Percentiles rank a stretch among this genome's conserved stretches.
phyloP scores from a whole-genome alignment of 345 rosid genomes.

The Turritis glabra region DNA sequence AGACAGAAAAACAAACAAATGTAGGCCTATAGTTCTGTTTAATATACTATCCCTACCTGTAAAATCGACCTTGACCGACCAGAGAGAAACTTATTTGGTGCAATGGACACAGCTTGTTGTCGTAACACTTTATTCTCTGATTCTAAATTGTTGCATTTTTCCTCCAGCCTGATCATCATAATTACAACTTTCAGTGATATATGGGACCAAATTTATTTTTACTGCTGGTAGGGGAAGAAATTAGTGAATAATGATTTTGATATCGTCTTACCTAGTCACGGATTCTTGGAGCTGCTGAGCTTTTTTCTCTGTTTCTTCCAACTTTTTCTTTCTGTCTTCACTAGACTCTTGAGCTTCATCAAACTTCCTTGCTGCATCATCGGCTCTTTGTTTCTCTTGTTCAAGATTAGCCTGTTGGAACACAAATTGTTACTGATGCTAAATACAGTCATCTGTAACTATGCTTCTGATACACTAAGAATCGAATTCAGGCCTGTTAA shows the following conservation, averaged over 20 bases:
- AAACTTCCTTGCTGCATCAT: conserved; percentile 52
- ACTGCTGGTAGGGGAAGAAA: neutral
- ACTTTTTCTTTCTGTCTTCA: conserved; percentile 53
- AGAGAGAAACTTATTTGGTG: conserved; percentile 85
- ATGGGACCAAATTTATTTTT: neutral
- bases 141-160: conserved; percentile 72
- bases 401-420: conserved; percentile 51
- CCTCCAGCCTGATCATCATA: conserved; percentile 62
- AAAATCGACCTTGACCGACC: conserved; percentile 86
- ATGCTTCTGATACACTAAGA: neutral
- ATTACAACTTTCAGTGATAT: neutral
- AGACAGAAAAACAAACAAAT: neutral
- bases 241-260: neutral
- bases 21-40: neutral
- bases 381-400: conserved; percentile 64
- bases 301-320: conserved; percentile 76
- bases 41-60: conserved; percentile 51
- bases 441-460: neutral
- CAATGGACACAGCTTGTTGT: conserved; percentile 89
- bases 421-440: neutral
- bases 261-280: conserved; percentile 51
- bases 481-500: neutral
- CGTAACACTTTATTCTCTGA: conserved; percentile 90
- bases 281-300: conserved; percentile 71
- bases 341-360: conserved; percentile 50